A percentile compares a stretch with the other conserved stretches of the same genome.
These are phyloP conservation scores for Papiliotrema flavescens DNA, from an alignment of 1,284 basidiomycete species.

Conservation along the genomic window DNA sequence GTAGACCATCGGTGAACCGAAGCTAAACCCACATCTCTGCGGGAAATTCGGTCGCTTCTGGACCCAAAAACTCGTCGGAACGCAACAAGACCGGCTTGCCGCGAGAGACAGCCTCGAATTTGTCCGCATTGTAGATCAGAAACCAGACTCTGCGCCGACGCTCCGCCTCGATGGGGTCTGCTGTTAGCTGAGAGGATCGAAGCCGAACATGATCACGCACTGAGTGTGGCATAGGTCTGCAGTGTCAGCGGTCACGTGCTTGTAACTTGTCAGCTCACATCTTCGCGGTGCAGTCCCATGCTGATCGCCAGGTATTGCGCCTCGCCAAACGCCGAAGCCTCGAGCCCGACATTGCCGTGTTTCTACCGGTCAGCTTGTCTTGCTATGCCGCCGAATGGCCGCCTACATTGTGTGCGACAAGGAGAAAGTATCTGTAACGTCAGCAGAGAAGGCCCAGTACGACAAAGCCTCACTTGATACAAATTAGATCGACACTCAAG, in stretches of 20 bases:
- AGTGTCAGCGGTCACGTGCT: not conserved
- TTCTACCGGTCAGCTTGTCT: slow-evolving; percentile 6
- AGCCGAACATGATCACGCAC: not conserved
- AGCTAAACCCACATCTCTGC: slow-evolving; percentile 19
- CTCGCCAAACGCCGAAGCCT: slow-evolving; percentile 24
- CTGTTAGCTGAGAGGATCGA: not conserved
- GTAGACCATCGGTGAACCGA: too few relatives aligned
- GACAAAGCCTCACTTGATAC: slow-evolving; percentile 17
- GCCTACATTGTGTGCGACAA: not conserved
- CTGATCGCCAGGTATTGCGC: too few relatives aligned
- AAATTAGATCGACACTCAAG: slow-evolving; percentile 15
- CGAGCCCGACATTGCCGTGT: slow-evolving; percentile 19
- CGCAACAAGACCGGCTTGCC: slow-evolving; percentile 20
- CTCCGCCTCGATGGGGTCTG: slow-evolving; percentile 26
- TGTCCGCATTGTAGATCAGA: slow-evolving; percentile 29
- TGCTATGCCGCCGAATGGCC: not conserved
- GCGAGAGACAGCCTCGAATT: slow-evolving; percentile 22
- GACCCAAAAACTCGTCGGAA: slow-evolving; percentile 27
- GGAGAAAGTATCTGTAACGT: not conserved
- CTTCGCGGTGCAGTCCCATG: too few relatives aligned
- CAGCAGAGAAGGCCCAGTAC: too few relatives aligned
- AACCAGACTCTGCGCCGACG: slow-evolving; percentile 23
- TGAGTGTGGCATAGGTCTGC: not conserved
- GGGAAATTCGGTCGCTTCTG: slow-evolving; percentile 16
- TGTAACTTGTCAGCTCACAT: not conserved